These are phyloP conservation scores for Spatholobus suberectus DNA, from an alignment of 306 rosid genomes.

Conservation along the genomic window DNA sequence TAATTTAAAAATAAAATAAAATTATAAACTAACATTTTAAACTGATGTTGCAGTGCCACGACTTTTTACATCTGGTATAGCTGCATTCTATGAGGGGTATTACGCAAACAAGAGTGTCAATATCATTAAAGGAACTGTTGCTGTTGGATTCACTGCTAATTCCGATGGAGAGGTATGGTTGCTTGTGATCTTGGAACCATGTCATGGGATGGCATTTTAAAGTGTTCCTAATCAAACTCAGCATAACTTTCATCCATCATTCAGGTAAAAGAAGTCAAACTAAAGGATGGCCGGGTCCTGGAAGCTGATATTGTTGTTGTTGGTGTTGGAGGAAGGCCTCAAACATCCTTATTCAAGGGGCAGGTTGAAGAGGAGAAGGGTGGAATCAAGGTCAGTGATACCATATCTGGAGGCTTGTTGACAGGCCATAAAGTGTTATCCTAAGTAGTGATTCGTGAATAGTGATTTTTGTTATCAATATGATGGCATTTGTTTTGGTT, in stretches of 20 bases:
- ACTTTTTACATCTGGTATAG: slow-evolving; percentile 87
- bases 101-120: slow-evolving; percentile 82
- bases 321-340: slow-evolving; percentile 96
- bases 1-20: neutral
- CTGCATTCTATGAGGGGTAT: slow-evolving; percentile 85
- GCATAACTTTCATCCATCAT: slow-evolving; percentile 28
- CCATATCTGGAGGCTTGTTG: slow-evolving; percentile 16
- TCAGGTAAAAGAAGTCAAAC: slow-evolving; percentile 93
- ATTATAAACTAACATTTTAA: slow-evolving; percentile 31
- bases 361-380: slow-evolving; percentile 97
- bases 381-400: slow-evolving; percentile 84
- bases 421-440: neutral
- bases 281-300: slow-evolving; percentile 88
- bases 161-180: slow-evolving; percentile 82
- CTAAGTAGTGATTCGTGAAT: neutral
- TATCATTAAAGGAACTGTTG: slow-evolving; percentile 94
- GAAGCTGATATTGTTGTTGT: slow-evolving; percentile 96
- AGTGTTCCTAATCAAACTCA: slow-evolving; percentile 18
- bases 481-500: slow-evolving; percentile 38
- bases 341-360: slow-evolving; percentile 78
- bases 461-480: slow-evolving; percentile 25
- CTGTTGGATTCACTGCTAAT: slow-evolving; percentile 74
- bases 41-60: slow-evolving; percentile 83
- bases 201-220: slow-evolving; percentile 19
- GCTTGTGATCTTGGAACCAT: slow-evolving; percentile 23